Conservation (phyloP, 1,284 basidiomycete species). For the Laetiporus sulphureus region DNA sequence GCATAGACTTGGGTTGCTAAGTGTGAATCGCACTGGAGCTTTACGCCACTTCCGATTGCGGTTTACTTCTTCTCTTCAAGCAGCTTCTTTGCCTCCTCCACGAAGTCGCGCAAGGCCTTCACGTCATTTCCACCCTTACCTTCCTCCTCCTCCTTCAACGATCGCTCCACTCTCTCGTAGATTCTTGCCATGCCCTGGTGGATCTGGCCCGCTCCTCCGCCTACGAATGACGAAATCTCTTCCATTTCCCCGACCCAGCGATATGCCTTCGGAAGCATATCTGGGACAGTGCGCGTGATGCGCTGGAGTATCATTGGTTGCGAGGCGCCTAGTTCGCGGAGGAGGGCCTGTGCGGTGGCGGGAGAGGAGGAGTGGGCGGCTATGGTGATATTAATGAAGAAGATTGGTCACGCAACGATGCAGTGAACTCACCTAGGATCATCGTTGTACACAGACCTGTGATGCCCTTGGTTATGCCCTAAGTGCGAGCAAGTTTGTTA, state of each 20-base stretch:
- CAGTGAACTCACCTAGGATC: slow-evolving; percentile 38
- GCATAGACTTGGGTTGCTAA: too few species aligned
- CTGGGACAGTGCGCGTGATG: slow-evolving; percentile 32
- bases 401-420: too few species aligned
- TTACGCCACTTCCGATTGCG: too few species aligned
- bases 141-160: slow-evolving; percentile 27
- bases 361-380: slow-evolving; percentile 54
- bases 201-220: slow-evolving; percentile 35
- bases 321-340: slow-evolving; percentile 40
- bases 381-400: too few species aligned
- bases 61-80: slow-evolving; percentile 2
- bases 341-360: slow-evolving; percentile 45
- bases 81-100: slow-evolving; percentile 32
- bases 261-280: slow-evolving; percentile 54
- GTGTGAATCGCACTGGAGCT: too few species aligned
- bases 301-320: slow-evolving; percentile 38
- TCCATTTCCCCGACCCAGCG: slow-evolving; percentile 57
- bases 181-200: slow-evolving; percentile 42
- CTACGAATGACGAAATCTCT: slow-evolving; percentile 51
- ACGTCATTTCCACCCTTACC: slow-evolving; percentile 30
- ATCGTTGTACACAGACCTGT: slow-evolving; percentile 49
- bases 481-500: background rate
- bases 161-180: slow-evolving; percentile 37
- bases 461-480: slow-evolving; percentile 53
- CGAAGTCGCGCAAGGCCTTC: slow-evolving; percentile 37